Percentiles rank a stretch among this genome's conserved stretches.
Evolutionary conservation across 2,329 filamentous ascomycete species (phyloP).

Genomic region (Aspergillus amoenus): DNA sequence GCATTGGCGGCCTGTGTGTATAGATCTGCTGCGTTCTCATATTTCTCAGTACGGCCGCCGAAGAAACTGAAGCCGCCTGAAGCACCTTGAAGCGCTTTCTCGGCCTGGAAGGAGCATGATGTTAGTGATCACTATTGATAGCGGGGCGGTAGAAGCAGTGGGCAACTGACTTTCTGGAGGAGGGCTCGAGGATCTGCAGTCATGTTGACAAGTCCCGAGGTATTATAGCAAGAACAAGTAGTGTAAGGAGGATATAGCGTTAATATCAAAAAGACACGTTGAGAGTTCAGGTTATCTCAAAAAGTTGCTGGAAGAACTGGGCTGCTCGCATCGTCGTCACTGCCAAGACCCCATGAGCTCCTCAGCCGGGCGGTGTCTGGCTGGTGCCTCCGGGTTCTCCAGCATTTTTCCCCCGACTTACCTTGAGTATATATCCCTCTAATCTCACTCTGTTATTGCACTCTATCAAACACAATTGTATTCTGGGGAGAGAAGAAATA

Average conservation of each 20-base stretch:
- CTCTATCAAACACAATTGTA: neutral
- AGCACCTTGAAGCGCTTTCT: constrained; percentile 75
- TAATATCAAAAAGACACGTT: neutral
- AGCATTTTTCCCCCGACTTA: neutral
- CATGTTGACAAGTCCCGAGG: constrained; percentile 50
- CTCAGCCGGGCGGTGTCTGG: neutral
- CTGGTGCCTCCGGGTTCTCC: neutral
- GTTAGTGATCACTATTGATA: constrained; percentile 29
- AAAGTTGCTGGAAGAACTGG: neutral
- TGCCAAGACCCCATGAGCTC: neutral
- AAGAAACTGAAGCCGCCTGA: constrained; percentile 85
- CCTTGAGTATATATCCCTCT: neutral
- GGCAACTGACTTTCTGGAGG: constrained; percentile 66
- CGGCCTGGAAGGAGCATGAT: constrained; percentile 62
- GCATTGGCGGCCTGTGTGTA: constrained; percentile 89
- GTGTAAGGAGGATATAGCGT: neutral
- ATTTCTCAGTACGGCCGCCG: constrained; percentile 82
- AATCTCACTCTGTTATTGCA: neutral
- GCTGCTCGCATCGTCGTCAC: constrained; percentile 2
- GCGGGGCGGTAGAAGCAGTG: constrained; percentile 12
- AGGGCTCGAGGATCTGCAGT: constrained; percentile 75
- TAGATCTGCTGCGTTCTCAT: constrained; percentile 81
- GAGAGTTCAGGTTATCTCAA: neutral
- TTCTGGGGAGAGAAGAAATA: neutral
- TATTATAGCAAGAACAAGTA: neutral